Percentiles rank a stretch among this genome's conserved stretches.
Conservation (phyloP, 352 stramenopile genomes). For the Phytophthora tentaculata region DNA sequence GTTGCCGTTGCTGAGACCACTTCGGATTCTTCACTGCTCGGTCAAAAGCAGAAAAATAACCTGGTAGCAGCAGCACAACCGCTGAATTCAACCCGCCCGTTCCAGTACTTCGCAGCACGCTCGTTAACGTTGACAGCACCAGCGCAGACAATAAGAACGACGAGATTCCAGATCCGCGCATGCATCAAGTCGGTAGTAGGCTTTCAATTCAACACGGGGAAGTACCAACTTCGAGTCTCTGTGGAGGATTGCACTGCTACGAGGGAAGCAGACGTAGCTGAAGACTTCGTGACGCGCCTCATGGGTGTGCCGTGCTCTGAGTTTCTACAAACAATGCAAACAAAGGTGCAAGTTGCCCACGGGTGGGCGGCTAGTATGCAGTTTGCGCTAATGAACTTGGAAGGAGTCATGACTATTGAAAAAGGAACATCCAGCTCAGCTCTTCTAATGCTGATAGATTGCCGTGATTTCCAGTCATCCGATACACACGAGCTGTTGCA, state of each 20-base stretch:
- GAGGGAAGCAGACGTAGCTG: constrained; percentile 55
- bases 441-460: constrained; percentile 58
- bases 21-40: constrained; percentile 27
- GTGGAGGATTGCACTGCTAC: constrained; percentile 81
- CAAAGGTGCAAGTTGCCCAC: constrained; percentile 58
- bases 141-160: constrained; percentile 9
- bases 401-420: constrained; percentile 79
- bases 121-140: constrained; percentile 23
- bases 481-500: constrained; percentile 56
- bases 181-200: constrained; percentile 86
- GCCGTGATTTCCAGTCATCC: constrained; percentile 44
- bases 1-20: constrained; percentile 5
- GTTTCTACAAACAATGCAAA: constrained; percentile 77
- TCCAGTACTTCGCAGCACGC: constrained; percentile 63
- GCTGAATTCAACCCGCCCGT: constrained; percentile 36
- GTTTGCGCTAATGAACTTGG: constrained; percentile 79
- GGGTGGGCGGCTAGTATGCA: constrained; percentile 80
- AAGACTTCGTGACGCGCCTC: constrained; percentile 64
- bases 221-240: constrained; percentile 73
- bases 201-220: constrained; percentile 79
- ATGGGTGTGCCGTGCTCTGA: constrained; percentile 79
- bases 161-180: constrained; percentile 59
- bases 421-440: constrained; percentile 25
- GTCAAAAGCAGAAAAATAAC: constrained; percentile 11
- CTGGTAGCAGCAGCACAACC: background rate